Conservation (phyloP, 257 asterid species). For the Przewalskia tangutica region DNA sequence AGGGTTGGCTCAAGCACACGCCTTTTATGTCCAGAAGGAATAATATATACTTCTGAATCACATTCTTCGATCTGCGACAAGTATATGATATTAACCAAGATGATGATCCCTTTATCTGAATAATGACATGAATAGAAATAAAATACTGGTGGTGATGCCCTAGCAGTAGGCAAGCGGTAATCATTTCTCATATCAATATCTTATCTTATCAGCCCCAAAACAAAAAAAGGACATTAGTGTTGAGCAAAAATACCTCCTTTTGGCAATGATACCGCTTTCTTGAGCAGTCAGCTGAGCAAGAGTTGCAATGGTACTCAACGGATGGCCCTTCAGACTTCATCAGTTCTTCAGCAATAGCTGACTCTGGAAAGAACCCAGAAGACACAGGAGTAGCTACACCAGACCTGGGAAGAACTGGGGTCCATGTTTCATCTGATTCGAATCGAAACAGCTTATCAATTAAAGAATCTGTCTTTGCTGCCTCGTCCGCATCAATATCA, state of each 20-base stretch:
- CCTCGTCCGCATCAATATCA: conserved; percentile 37
- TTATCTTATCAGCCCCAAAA: not conserved
- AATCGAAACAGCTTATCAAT: conserved; percentile 61
- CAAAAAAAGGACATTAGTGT: not conserved
- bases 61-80: not conserved
- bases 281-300: conserved; percentile 97
- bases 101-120: not conserved
- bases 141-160: not conserved
- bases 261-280: conserved; percentile 98
- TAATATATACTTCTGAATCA: not conserved
- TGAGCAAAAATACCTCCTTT: conserved; percentile 58
- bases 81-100: not conserved
- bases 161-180: not conserved
- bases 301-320: conserved; percentile 92
- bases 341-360: conserved; percentile 62
- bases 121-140: not conserved
- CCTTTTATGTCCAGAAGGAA: not conserved
- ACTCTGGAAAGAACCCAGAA: conserved; percentile 70
- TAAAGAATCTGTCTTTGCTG: conserved; percentile 36
- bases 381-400: conserved; percentile 39
- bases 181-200: not conserved
- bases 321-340: conserved; percentile 82
- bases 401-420: conserved; percentile 41
- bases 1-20: not conserved
- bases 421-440: conserved; percentile 54